Conservation (phyloP, 305 asterid species). For the Solanum aculeatissimum region DNA sequence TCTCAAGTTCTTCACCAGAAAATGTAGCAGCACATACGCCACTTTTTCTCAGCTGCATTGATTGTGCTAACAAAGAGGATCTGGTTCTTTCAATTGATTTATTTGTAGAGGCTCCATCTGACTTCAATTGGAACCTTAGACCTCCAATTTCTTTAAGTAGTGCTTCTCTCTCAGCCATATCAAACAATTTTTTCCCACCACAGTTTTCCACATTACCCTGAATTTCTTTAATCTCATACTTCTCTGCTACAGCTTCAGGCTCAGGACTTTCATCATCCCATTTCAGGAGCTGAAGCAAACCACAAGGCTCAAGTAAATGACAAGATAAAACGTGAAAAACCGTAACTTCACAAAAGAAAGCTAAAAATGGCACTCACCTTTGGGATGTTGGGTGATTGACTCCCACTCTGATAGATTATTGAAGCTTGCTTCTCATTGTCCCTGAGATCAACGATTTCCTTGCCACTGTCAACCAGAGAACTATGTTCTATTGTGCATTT, state of each 20-base stretch:
- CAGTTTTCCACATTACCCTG: constrained; percentile 13
- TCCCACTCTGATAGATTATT: constrained; percentile 28
- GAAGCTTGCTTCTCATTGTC: constrained; percentile 24
- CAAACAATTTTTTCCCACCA: constrained; percentile 17
- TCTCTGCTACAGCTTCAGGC: constrained; percentile 37
- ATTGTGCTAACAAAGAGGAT: constrained; percentile 73
- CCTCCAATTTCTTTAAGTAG: constrained; percentile 60
- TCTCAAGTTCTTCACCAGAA: constrained; percentile 63
- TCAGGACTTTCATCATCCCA: constrained; percentile 36
- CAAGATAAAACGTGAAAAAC: background rate
- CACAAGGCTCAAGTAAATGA: background rate
- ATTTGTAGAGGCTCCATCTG: constrained; percentile 31
- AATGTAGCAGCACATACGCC: constrained; percentile 18
- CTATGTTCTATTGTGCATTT: constrained; percentile 23
- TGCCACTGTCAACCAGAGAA: constrained; percentile 6
- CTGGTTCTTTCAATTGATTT: constrained; percentile 58
- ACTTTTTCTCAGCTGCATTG: constrained; percentile 69
- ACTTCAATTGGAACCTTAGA: constrained; percentile 44
- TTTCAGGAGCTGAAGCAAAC: constrained; percentile 40
- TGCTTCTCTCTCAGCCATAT: constrained; percentile 49
- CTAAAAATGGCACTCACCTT: constrained; percentile 21
- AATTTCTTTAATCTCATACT: constrained; percentile 42
- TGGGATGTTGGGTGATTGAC: constrained; percentile 12
- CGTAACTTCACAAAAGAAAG: background rate
- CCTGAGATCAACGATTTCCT: constrained; percentile 16